Evolutionary conservation across 257 asterid species (phyloP).

Genomic region (Nicotiana knightiana): DNA sequence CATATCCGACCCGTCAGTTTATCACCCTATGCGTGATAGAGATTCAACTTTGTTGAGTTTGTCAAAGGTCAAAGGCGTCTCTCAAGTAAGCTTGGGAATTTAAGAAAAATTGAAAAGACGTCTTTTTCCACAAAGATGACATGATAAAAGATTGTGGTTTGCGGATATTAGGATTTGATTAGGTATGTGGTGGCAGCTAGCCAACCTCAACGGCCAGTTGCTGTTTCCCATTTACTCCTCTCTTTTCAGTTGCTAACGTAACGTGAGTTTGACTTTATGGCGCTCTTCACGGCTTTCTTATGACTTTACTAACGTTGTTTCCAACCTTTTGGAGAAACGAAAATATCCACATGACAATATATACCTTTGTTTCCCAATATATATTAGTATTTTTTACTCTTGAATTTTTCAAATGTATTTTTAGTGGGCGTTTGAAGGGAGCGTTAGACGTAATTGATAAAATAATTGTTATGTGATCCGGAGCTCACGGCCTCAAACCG

Average conservation of each 20-base stretch:
- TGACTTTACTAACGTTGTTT: neutral
- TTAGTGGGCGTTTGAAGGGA: too few relatives aligned
- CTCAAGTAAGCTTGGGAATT: too few relatives aligned
- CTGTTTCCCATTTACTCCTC: neutral
- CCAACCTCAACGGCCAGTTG: neutral
- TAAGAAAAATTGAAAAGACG: neutral
- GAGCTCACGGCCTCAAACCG: too few relatives aligned
- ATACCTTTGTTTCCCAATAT: too few relatives aligned
- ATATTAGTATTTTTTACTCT: too few relatives aligned
- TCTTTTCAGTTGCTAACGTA: neutral
- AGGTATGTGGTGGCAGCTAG: neutral
- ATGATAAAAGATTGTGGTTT: neutral
- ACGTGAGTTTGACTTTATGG: neutral
- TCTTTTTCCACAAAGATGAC: neutral
- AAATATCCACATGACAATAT: neutral
- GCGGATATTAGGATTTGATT: neutral
- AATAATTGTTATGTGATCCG: too few relatives aligned
- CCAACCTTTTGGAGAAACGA: too few relatives aligned
- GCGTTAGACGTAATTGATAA: too few relatives aligned
- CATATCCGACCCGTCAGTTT: too few relatives aligned
- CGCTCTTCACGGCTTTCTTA: neutral
- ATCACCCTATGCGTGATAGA: too few relatives aligned
- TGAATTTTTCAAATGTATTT: too few relatives aligned
- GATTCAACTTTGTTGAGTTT: too few relatives aligned
- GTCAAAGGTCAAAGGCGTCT: neutral